Base-by-base conservation (phyloP, 257 asterid genomes). In the Rauvolfia tetraphylla region DNA sequence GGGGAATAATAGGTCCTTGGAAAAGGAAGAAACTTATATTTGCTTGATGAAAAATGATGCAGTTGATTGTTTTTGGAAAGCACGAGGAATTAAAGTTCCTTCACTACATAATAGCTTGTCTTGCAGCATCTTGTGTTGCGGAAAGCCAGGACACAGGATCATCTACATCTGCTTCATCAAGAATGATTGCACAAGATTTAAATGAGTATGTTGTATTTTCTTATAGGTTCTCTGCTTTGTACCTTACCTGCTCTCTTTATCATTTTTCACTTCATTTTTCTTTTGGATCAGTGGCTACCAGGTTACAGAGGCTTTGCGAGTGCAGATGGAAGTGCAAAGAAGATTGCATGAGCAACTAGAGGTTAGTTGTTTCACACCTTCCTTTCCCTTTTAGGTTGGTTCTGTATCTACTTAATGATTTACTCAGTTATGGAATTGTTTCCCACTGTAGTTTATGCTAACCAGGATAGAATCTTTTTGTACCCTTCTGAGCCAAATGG, bases 241-340 rank as follows among this genome's bases (percentile, higher is more conserved):
- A 74, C 49, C 5, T 7, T 34, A 33, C 68, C 58, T 57, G 57
- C 62, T 65, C 9, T 34, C 11, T 3, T 10, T 54, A 73, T 46
- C 79, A 48, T 27, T 27, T 11, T 75, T 81, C 53, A 22, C 39
- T 70, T 66, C 71, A 51, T 29, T 41, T 75, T 74, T 76, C 80
- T 61, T 80, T 80, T 68, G 79, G 18, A 70, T 74, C 95, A 93
- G 98, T 66, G 93, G 98, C 25, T 84, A 77, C 86, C 97, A 88
- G 87, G 95, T 93, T 72, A 91, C 97, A 4, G 98, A 93, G 85
- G 98, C 98, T 75, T 80, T 93, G 86, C 95, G 95, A n/a, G 89
- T 85, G 46, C 98, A 93, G 85, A 93, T 93, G 98, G 98, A 93
- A 84, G 95, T 93, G 74, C 97, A 93, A 75, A 77, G 90, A 81